Conservation (phyloP, 2,329 filamentous ascomycete species). For the Ceratocystiopsis sp. region DNA sequence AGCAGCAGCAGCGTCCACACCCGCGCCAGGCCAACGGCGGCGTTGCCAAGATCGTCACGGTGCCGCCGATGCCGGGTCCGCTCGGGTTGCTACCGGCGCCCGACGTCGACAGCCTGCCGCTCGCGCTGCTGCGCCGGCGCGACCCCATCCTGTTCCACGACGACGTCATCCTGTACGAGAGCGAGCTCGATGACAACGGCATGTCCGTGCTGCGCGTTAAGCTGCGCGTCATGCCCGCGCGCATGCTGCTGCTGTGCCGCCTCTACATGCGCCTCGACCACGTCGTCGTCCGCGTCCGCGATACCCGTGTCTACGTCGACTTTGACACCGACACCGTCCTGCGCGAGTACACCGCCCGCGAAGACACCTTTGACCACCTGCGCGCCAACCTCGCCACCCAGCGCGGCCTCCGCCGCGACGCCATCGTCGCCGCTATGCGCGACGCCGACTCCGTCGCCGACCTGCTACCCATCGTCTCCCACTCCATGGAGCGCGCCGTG, state of each 20-base stretch:
- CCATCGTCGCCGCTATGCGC: slow-evolving; percentile 58
- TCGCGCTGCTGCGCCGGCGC: slow-evolving; percentile 70
- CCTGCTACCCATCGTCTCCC: slow-evolving; percentile 53
- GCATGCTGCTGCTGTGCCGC: slow-evolving; percentile 68
- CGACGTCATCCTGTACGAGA: slow-evolving; percentile 90
- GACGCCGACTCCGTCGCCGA: slow-evolving; percentile 63
- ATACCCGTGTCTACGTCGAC: slow-evolving; percentile 85
- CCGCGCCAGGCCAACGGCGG: too few relatives aligned
- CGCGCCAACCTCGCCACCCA: slow-evolving; percentile 33
- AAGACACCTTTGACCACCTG: slow-evolving; percentile 63
- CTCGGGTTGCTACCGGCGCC: neutral
- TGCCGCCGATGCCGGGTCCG: neutral
- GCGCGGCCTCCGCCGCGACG: slow-evolving; percentile 43
- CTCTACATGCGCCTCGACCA: slow-evolving; percentile 90
- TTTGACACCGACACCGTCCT: slow-evolving; percentile 66
- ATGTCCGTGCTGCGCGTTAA: slow-evolving; percentile 84
- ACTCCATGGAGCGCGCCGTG: slow-evolving; percentile 35
- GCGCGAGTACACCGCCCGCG: slow-evolving; percentile 77
- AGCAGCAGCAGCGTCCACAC: neutral
- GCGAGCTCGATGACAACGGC: slow-evolving; percentile 94
- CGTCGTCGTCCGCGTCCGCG: slow-evolving; percentile 71
- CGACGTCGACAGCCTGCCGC: slow-evolving; percentile 39
- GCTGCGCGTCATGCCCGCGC: slow-evolving; percentile 76
- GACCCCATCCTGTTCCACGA: slow-evolving; percentile 96
- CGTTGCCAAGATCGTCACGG: neutral